These are phyloP conservation scores for Priceomyces melissophilus DNA, from an alignment of 805 yeast species.

Conservation along the genomic window DNA sequence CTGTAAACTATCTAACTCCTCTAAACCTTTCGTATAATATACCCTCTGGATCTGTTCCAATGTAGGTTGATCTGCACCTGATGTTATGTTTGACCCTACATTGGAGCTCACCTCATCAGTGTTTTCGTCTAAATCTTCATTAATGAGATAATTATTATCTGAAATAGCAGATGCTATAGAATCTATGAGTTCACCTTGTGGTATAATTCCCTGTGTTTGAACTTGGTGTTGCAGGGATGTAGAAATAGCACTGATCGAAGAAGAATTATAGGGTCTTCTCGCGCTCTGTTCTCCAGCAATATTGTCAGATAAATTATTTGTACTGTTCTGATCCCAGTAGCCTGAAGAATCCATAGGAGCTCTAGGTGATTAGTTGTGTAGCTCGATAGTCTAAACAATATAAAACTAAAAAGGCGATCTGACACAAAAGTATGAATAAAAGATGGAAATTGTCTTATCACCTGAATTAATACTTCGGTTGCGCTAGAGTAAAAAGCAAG, in stretches of 20 bases:
- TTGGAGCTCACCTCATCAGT: constrained; percentile 10
- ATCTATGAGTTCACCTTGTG: constrained; percentile 28
- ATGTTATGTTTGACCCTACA: constrained; percentile 10
- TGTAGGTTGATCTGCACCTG: constrained; percentile 29
- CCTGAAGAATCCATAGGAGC: constrained; percentile 24
- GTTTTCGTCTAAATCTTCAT: constrained; percentile 10
- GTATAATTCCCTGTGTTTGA: constrained; percentile 25
- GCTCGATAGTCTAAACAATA: too few relatives aligned
- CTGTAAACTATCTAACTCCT: constrained; percentile 54
- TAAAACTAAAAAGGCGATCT: too few relatives aligned
- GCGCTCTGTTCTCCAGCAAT: constrained; percentile 7
- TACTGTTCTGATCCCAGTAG: constrained; percentile 17
- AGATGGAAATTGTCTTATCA: too few relatives aligned
- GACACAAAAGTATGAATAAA: too few relatives aligned
- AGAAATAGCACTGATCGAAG: constrained; percentile 7
- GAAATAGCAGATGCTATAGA: constrained; percentile 20
- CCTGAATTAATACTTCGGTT: too few relatives aligned
- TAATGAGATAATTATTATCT: constrained; percentile 4
- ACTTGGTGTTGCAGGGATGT: constrained; percentile 20
- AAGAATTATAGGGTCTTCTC: constrained; percentile 1
- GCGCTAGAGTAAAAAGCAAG: too few relatives aligned
- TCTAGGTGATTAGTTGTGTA: too few relatives aligned
- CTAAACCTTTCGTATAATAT: constrained; percentile 45
- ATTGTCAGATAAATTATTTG: background rate
- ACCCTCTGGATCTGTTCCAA: constrained; percentile 39